These are phyloP conservation scores for Saturnispora mendoncae DNA, from an alignment of 805 yeast species.

Conservation along the genomic window DNA sequence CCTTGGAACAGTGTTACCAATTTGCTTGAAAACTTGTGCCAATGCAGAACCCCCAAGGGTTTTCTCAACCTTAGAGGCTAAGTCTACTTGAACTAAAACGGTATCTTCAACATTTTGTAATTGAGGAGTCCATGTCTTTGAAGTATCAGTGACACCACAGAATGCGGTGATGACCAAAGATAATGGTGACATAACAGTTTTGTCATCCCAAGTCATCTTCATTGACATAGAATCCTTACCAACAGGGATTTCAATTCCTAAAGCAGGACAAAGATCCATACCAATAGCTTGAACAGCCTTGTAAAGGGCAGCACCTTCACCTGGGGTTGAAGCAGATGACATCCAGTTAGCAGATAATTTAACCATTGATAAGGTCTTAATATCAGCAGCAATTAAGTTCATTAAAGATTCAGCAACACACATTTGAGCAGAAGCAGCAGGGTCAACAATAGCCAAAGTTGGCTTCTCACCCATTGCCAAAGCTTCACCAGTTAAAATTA, in stretches of 20 bases:
- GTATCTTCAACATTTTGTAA: constrained; percentile 44
- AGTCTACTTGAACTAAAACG: constrained; percentile 69
- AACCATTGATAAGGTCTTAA: constrained; percentile 61
- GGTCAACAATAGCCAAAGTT: constrained; percentile 73
- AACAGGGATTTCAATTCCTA: constrained; percentile 90
- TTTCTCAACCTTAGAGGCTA: constrained; percentile 44
- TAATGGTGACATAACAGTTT: constrained; percentile 92
- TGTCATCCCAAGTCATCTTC: constrained; percentile 96
- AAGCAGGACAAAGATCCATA: constrained; percentile 83
- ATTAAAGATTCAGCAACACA: constrained; percentile 90
- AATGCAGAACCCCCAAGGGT: constrained; percentile 90
- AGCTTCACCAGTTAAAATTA: constrained; percentile 86
- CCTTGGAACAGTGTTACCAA: constrained; percentile 76
- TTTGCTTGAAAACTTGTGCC: constrained; percentile 85
- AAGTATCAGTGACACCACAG: constrained; percentile 75
- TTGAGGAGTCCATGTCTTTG: constrained; percentile 93
- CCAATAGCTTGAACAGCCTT: constrained; percentile 98
- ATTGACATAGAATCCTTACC: constrained; percentile 99
- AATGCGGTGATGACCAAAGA: constrained; percentile 88
- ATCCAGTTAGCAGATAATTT: constrained; percentile 98
- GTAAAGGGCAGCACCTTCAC: constrained; percentile 91
- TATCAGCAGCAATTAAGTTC: constrained; percentile 84
- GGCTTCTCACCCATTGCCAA: constrained; percentile 98
- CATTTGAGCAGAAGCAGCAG: constrained; percentile 89
- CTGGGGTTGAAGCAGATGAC: constrained; percentile 92